phyloP scores from a whole-genome alignment of 139 green algal species.

The Volvox reticuliferus region DNA sequence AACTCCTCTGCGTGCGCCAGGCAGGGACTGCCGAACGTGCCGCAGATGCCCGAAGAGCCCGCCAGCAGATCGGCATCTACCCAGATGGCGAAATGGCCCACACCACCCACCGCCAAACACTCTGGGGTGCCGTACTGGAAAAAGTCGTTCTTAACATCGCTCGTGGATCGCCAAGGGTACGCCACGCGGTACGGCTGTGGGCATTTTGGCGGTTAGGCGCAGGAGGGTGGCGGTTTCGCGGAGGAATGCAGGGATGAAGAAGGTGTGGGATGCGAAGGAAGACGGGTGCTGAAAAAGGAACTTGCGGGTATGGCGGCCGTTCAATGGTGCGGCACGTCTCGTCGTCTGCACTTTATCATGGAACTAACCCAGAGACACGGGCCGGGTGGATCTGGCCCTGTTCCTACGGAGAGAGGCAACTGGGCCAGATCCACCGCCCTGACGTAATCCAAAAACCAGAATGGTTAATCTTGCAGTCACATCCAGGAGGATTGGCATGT shows the following conservation, averaged over 20 bases:
- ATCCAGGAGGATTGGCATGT: too few species aligned
- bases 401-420: too few species aligned
- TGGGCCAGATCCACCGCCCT: too few species aligned
- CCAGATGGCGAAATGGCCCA: constrained; percentile 80
- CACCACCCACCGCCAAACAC: constrained; percentile 76
- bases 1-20: constrained; percentile 70
- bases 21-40: constrained; percentile 74
- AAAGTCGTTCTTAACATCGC: constrained; percentile 79
- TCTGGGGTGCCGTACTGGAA: constrained; percentile 80
- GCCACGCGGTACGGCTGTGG: constrained; percentile 66
- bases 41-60: constrained; percentile 63
- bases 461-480: too few species aligned
- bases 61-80: constrained; percentile 81
- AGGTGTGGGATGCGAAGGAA: not conserved
- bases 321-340: too few species aligned
- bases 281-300: not conserved
- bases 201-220: not conserved
- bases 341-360: too few species aligned
- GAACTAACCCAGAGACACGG: too few species aligned
- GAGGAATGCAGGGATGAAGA: not conserved
- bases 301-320: not conserved
- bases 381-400: too few species aligned
- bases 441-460: too few species aligned
- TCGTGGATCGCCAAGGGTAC: constrained; percentile 66
- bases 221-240: not conserved